Base-by-base conservation (phyloP, 2,329 filamentous ascomycete genomes). In the Ophiocordyceps camponoti-saundersi region DNA sequence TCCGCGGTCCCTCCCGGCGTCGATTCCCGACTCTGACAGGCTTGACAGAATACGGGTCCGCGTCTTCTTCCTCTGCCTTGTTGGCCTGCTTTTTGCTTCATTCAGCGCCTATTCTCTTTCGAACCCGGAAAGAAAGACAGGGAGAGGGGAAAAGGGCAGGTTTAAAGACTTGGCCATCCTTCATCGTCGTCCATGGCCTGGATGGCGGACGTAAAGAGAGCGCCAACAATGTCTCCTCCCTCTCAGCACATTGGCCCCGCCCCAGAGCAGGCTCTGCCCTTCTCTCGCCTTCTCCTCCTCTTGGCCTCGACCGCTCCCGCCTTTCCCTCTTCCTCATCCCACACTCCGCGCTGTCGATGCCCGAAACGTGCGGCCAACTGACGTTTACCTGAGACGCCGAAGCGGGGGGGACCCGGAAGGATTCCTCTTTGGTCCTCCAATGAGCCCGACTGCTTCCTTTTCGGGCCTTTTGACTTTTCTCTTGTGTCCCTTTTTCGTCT, bases 1-100 rank as follows among this genome's bases (percentile, higher is more conserved):
- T 40, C 21, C 36, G 44, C 36, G 36, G 10, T 40, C 16, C 18
- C 34, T 29, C 7, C 44, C 46, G 46, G 46, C 5, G 42, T 47
- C 46, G 42, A 47, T 47, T 12, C 36, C 46, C 46, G 46, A 42
- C 32, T 22, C 41, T 40, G 46, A 44, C 18, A 40, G n/a, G 36
- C 36, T 40, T 12, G 36, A 40, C 36, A 40, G 36, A n/a, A 20
- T 40, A 40, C 36, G 36, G 36, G 36, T 18, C n/a, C 36, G 18
- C n/a, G 36, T 12, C 36, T 21, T 18, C 36, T 18, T 40, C 36
- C 36, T 40, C 36, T 11, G 36, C 36, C 36, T n/a, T 7, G n/a
- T 20, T 20, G n/a, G 36, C 15, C 36, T 20, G n/a, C 36, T 18
- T 12, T 18, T 39, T 10, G 6, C 16, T 16, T 13, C 32, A 6